phyloP scores from a whole-genome alignment of 1,284 basidiomycete species.

The Marasmius oreades region DNA sequence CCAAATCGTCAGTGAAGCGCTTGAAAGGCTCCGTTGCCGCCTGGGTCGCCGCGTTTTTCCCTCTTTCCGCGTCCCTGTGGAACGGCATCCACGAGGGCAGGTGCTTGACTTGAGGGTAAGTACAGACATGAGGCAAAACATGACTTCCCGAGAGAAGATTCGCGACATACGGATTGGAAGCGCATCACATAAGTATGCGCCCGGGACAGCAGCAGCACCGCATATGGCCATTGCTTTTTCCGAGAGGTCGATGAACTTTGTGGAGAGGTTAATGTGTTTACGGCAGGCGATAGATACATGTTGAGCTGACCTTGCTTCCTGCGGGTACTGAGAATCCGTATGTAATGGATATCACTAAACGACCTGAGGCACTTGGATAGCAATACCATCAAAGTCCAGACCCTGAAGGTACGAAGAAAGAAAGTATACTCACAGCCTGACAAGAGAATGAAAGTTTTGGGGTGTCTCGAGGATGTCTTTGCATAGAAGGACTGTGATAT shows the following conservation, averaged over 20 bases:
- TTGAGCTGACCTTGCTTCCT: constrained; percentile 17
- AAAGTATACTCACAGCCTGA: constrained; percentile 22
- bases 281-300: constrained; percentile 1
- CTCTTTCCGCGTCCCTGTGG: neutral
- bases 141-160: constrained; percentile 8
- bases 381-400: constrained; percentile 1
- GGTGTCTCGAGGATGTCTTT: constrained; percentile 19
- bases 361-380: constrained; percentile 12
- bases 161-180: constrained; percentile 19
- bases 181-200: constrained; percentile 23
- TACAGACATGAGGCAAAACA: neutral
- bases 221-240: constrained; percentile 23
- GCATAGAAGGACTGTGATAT: constrained; percentile 15
- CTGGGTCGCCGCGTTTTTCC: neutral
- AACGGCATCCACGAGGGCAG: constrained; percentile 15
- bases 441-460: constrained; percentile 20
- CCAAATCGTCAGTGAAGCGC: constrained; percentile 6
- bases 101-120: constrained; percentile 12
- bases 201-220: constrained; percentile 18
- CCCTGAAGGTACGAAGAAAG: neutral
- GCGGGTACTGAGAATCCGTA: constrained; percentile 21
- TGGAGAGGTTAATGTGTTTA: neutral
- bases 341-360: constrained; percentile 23
- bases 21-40: constrained; percentile 7
- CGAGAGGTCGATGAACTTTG: constrained; percentile 22